These are phyloP conservation scores for Mortierella alpina DNA, from an alignment of 192 early-diverging fungal genomes.

Conservation along the genomic window DNA sequence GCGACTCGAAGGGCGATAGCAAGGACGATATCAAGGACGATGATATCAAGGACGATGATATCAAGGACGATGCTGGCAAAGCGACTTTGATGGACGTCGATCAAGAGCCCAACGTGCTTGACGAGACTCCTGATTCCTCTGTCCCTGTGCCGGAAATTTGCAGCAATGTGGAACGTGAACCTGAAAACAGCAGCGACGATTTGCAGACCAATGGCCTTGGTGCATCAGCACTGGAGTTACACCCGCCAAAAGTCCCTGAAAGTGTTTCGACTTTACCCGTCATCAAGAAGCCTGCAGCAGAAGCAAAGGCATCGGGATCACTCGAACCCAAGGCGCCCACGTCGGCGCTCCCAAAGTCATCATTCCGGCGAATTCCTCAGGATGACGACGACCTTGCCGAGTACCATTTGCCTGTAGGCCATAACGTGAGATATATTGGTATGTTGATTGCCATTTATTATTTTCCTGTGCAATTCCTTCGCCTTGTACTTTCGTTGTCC, in stretches of 20 bases:
- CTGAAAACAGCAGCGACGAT: too few species aligned
- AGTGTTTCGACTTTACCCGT: not conserved
- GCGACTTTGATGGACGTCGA: not conserved
- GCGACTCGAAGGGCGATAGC: too few species aligned
- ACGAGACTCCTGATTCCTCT: not conserved
- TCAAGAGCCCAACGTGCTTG: not conserved
- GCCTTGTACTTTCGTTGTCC: not conserved
- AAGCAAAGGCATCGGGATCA: not conserved
- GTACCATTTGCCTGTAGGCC: conserved; percentile 71
- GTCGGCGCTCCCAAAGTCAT: conserved; percentile 56
- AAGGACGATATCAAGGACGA: not conserved
- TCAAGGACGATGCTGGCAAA: not conserved
- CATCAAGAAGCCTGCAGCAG: not conserved
- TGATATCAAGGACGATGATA: not conserved
- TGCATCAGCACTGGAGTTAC: too few species aligned
- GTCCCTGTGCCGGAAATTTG: too few species aligned
- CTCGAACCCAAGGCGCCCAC: conserved; percentile 40
- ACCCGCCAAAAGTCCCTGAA: too few species aligned
- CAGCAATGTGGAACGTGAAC: too few species aligned
- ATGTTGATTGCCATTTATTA: not conserved
- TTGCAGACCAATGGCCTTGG: too few species aligned
- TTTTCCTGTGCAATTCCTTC: not conserved
- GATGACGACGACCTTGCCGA: conserved; percentile 44
- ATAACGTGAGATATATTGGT: conserved; percentile 80
- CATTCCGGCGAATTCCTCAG: conserved; percentile 49